Evolutionary conservation across 495 filamentous ascomycete genomes (phyloP), one percentile per base, ranked within the genome.

Genomic region (Aspergillus carlsbadensis): DNA sequence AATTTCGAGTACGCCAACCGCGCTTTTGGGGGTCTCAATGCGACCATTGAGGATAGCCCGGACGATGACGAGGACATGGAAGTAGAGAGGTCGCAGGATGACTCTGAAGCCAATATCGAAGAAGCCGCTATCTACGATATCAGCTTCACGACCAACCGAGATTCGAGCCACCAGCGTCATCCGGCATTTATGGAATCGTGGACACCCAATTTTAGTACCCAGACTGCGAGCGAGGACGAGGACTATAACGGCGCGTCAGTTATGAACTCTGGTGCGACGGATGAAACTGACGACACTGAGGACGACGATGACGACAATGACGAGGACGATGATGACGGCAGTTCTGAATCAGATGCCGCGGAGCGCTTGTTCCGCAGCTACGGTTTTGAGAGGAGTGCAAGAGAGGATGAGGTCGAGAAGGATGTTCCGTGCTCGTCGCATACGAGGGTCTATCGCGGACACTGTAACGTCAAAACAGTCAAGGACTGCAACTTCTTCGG

Each of bases 401-500:
- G 69, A 61, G 68, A 78, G 63, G 67, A 75, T 63, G 67, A 75
- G 8, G 76, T 89, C 24, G 80, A 86, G 54, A 42, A 64, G 2
- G 63, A 83, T 46, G 76, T 81, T 13, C 83, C 86, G 3, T 83
- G 83, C 58, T 77, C 70, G 29, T 64, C 82, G 3, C 82, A 87
- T 54, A 87, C 79, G 1, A 75, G 78, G 26, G 58, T 72, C 34
- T 90, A 88, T 62, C 71, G 74, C 7, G 87, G 87, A 18, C 87
- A 89, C 65, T 88, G 86, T 72, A 91, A 91, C 53, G 76, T 87
- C 47, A 82, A 83, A 58, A 91, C 87, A 0, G 85, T 90, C 49
- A 91, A 91, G 59, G 87, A 91, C 66, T 81, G 87, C 49, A 89
- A 89, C 51, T 91, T 81, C 68, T 88, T 84, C 51, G 87, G 87